phyloP scores from a whole-genome alignment of 1,139 yeast species.

The Pichia sp. region DNA sequence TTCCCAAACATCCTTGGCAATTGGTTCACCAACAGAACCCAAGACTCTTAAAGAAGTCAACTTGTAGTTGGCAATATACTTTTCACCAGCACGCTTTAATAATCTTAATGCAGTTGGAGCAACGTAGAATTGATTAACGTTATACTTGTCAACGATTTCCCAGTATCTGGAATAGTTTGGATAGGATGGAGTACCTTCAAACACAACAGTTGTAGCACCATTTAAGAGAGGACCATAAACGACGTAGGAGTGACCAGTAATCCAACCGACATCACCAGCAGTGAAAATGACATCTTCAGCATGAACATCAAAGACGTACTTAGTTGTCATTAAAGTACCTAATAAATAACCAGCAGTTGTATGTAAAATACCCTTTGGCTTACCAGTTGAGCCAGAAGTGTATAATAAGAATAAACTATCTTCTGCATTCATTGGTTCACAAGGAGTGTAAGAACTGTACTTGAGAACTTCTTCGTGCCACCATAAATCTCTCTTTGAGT shows the following conservation, averaged over 20 bases:
- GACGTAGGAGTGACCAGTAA: constrained; percentile 82
- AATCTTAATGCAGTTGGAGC: constrained; percentile 89
- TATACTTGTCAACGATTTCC: constrained; percentile 77
- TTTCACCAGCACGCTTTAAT: constrained; percentile 78
- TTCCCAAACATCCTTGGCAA: constrained; percentile 92
- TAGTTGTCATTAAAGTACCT: constrained; percentile 68
- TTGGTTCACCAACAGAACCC: constrained; percentile 92
- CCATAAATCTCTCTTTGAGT: constrained; percentile 66
- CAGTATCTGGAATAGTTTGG: constrained; percentile 79
- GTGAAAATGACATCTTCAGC: constrained; percentile 72
- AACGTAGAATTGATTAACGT: constrained; percentile 80
- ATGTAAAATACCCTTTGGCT: constrained; percentile 71
- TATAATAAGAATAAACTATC: constrained; percentile 64
- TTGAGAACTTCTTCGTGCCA: constrained; percentile 76
- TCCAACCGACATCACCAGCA: constrained; percentile 91
- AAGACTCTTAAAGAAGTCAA: constrained; percentile 66
- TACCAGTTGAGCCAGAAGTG: constrained; percentile 70
- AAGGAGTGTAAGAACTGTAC: constrained; percentile 62
- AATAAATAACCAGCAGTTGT: constrained; percentile 77
- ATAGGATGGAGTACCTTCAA: constrained; percentile 86
- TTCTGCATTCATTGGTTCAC: constrained; percentile 58
- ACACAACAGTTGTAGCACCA: constrained; percentile 81
- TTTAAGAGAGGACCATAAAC: constrained; percentile 77
- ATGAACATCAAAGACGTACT: constrained; percentile 75
- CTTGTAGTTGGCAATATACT: constrained; percentile 61